Base-by-base conservation (phyloP, 1,139 yeast genomes). In the Yamadazyma triangularis region DNA sequence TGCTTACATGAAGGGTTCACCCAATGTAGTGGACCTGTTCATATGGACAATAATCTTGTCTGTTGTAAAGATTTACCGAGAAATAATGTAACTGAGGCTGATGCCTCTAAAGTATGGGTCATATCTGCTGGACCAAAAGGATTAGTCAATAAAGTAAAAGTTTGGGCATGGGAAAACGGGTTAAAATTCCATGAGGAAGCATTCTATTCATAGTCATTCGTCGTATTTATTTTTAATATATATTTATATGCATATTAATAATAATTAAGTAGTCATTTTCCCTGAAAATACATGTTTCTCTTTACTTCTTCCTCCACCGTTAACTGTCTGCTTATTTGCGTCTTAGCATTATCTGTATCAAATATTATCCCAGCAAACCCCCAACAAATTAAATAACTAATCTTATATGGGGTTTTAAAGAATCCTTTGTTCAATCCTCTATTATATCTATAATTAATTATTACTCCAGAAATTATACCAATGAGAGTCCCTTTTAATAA, bases 81-180 rank as follows among this genome's bases (percentile, higher is more conserved):
- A 23, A 56, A 61, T 31, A 54, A 48, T 29, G 50, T 54, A 9
- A 40, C 41, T 12, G 60, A 60, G 38, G 50, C 53, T 4, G 61
- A 62, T 35, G 51, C 60, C 11, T 56, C 56, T 4, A 77, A 79
- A 29, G 79, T 82, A 2, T 87, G 95, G 94, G 94, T 89, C 4
- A 66, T 88, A 21, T 83, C 91, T 3, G 94, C 96, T 1, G 97
- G 97, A 0, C 95, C 95, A 1, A 69, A 66, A 25, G 82, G 82
- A 1, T 63, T 89, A 33, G 93, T 87, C 6, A 70, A 77, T 35
- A 86, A 85, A 37, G 86, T 89, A 3, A 71, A 77, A 44, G 59
- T 76, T 19, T 89, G 96, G 95, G 89, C 95, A 0, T 66, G 70
- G 14, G 85, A 82, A 45, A 84, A 88, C 51, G 93, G 93, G 1